phyloP scores from a whole-genome alignment of 1,284 basidiomycete genomes.

The Chalciporus sp. region DNA sequence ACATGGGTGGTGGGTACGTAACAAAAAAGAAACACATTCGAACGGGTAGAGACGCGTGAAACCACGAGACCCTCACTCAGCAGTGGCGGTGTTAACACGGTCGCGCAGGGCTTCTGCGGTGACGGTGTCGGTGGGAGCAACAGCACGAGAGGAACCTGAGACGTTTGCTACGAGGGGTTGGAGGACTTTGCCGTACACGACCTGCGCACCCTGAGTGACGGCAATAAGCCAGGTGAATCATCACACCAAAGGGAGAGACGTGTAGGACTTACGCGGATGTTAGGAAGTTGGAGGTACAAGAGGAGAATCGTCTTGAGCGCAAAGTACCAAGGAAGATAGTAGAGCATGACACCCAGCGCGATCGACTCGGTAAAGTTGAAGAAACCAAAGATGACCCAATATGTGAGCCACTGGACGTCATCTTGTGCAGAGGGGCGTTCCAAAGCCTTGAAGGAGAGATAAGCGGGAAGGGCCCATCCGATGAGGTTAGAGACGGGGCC shows the following conservation, averaged over 20 bases:
- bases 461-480: slow-evolving; percentile 83
- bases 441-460: slow-evolving; percentile 84
- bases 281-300: slow-evolving; percentile 84
- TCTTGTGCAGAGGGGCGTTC: slow-evolving; percentile 74
- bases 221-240: not conserved
- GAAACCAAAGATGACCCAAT: slow-evolving; percentile 86
- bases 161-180: slow-evolving; percentile 69
- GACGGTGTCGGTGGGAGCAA: slow-evolving; percentile 32
- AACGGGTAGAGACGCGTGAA: too few species aligned
- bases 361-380: slow-evolving; percentile 86
- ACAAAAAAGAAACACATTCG: not conserved
- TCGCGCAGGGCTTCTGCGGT: slow-evolving; percentile 45
- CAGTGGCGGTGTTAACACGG: slow-evolving; percentile 43
- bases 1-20: not conserved
- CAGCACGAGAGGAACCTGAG: slow-evolving; percentile 34
- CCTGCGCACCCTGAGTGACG: slow-evolving; percentile 68
- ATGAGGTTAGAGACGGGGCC: slow-evolving; percentile 83
- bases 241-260: slow-evolving; percentile 2
- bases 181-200: slow-evolving; percentile 64
- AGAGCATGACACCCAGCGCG: slow-evolving; percentile 72
- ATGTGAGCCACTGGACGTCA: slow-evolving; percentile 87
- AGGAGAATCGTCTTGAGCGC: slow-evolving; percentile 88
- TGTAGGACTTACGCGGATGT: slow-evolving; percentile 66
- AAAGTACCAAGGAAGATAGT: slow-evolving; percentile 89
- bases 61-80: slow-evolving; percentile 21